Percentiles rank a stretch among this genome's conserved stretches.
Conservation (phyloP, 2,329 filamentous ascomycete species). For the Ploettnerulaceae sp. region DNA sequence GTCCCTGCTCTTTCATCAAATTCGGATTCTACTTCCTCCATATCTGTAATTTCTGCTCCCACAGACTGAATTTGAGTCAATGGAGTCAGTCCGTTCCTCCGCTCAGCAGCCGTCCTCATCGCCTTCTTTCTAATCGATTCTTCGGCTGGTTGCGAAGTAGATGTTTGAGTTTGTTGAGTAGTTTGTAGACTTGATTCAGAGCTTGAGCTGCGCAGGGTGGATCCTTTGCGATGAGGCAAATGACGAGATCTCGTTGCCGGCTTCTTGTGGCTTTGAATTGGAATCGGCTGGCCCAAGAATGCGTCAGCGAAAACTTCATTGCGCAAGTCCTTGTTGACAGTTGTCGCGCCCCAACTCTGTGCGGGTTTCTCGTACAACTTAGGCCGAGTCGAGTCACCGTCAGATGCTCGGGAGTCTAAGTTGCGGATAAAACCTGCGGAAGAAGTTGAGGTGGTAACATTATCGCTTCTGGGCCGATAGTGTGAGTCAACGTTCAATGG, state of each 20-base stretch:
- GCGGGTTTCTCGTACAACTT: constrained; percentile 51
- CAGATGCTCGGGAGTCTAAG: constrained; percentile 8
- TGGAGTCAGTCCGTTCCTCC: constrained; percentile 15
- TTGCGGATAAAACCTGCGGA: constrained; percentile 28
- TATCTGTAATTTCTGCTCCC: constrained; percentile 7
- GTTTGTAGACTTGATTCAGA: constrained; percentile 33
- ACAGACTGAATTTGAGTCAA: constrained; percentile 13
- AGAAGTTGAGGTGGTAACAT: constrained; percentile 30
- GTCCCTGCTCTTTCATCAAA: constrained; percentile 49
- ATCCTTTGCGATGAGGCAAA: constrained; percentile 49
- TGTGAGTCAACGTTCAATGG: constrained; percentile 38
- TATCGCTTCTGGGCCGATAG: constrained; percentile 25
- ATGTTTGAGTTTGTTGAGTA: constrained; percentile 19
- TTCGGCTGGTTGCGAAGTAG: constrained; percentile 39
- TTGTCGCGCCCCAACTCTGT: constrained; percentile 83
- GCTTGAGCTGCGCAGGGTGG: constrained; percentile 32
- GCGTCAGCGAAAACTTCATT: constrained; percentile 92
- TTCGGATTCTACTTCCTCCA: constrained; percentile 35
- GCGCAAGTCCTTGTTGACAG: constrained; percentile 79
- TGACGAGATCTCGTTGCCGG: constrained; percentile 59
- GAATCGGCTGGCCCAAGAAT: constrained; percentile 78
- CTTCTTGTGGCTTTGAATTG: constrained; percentile 70
- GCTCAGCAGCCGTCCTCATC: constrained; percentile 28
- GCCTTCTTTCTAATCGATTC: constrained; percentile 35
- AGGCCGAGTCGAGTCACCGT: constrained; percentile 33